Evolutionary conservation across 257 asterid genomes (phyloP), one percentile per base, ranked within the genome.

Genomic region (Plantago ovata): DNA sequence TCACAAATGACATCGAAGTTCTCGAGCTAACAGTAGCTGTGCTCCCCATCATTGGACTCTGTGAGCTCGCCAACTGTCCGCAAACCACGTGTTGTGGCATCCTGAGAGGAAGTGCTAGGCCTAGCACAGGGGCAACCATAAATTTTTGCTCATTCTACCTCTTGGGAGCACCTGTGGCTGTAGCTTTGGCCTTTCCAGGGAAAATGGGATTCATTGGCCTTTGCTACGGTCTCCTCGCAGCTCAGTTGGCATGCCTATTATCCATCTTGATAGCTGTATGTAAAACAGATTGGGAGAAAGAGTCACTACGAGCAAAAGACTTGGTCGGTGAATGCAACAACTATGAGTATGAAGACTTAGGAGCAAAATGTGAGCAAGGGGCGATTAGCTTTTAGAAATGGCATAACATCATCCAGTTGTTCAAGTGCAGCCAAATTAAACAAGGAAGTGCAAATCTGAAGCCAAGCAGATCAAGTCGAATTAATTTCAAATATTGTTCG

Each of bases 61-160:
- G 98, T 68, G 98, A 91, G 78, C 89, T 91, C 11, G 95, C 96
- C 12, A 91, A 91, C 24, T 91, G 96, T 62, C 96, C 98, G 21
- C 96, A 91, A 58, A 87, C 96, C 60, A 87, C 98, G 10, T 75
- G 98, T 46, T 84, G 95, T 57, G 98, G 98, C 66, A 89, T 82
- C 47, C 89, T 91, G 22, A 65, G 98, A 62, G 98, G 98, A 57
- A 81, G 84, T 21, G 95, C 98, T 13, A 77, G 96, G 77, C 91
- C 98, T 14, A 67, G 85, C 61, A 58, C 78, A 7, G 87, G 94
- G 13, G 98, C 94, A 22, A 80, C 79, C 58, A 79, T 87, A 60
- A 90, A 90, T 69, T 83, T 90, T 66, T 84, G 82, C 69, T 83
- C 98, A 1, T 87, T 90, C 69, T 90, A 90, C 69, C 49, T 87